Percentiles rank a stretch among this genome's conserved stretches.
Evolutionary conservation across 176 grass and related monocot species (phyloP).

Genomic region (Bonia amplexicaulis): DNA sequence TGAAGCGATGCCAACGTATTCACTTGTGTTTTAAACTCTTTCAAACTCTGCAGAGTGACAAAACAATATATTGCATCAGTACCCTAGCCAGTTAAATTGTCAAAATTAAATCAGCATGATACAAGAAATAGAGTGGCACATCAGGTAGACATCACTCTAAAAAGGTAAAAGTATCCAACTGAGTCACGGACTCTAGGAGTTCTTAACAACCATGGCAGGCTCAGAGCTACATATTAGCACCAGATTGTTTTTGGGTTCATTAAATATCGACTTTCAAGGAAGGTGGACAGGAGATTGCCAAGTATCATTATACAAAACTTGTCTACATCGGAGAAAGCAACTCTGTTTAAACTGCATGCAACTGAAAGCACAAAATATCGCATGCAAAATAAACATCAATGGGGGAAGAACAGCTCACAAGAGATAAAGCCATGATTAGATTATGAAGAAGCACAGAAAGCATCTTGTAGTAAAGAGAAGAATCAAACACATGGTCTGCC

Average conservation of each 20-base stretch:
- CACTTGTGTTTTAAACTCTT: conserved; percentile 80
- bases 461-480: conserved; percentile 21
- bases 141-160: not conserved
- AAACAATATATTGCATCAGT: conserved; percentile 9
- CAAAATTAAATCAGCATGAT: conserved; percentile 11
- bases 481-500: not conserved
- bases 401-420: not conserved
- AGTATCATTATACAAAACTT: not conserved
- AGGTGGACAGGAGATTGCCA: not conserved
- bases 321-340: not conserved
- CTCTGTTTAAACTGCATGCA: not conserved
- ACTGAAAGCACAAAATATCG: not conserved
- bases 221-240: not conserved
- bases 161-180: not conserved
- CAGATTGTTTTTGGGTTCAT: not conserved
- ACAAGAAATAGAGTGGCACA: not conserved
- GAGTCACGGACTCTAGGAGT: not conserved
- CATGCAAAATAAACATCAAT: not conserved
- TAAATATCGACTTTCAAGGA: not conserved
- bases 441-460: not conserved
- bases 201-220: not conserved
- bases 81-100: not conserved
- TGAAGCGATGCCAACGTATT: conserved; percentile 63
- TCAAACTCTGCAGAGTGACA: conserved; percentile 58
- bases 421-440: not conserved